phyloP scores from a whole-genome alignment of 768 basidiomycete species.

The Xerocomellus amylosporus region DNA sequence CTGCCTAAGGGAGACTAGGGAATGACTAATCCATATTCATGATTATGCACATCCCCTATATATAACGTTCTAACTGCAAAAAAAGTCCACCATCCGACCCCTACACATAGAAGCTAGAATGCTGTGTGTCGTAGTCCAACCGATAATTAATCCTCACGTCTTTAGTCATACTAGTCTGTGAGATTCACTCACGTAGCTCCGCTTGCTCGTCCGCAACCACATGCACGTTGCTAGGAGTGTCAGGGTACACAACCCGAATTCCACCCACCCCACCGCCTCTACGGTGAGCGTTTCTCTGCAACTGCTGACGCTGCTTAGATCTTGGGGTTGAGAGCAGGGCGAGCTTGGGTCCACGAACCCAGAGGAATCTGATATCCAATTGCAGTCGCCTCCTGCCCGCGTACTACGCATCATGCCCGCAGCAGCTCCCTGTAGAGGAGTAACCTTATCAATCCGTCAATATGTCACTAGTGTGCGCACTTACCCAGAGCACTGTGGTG shows the following conservation, averaged over 20 bases:
- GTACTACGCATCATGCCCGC: conserved; percentile 66
- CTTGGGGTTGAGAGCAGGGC: conserved; percentile 23
- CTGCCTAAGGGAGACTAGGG: no score
- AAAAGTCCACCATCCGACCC: neutral
- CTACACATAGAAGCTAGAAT: conserved; percentile 35
- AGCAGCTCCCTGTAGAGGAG: conserved; percentile 52
- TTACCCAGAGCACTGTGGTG: conserved; percentile 66
- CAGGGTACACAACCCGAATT: conserved; percentile 58
- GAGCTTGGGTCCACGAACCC: conserved; percentile 24
- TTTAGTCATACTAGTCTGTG: conserved; percentile 40
- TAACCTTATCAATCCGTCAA: neutral
- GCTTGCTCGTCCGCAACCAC: conserved; percentile 44
- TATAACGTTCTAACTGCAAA: neutral
- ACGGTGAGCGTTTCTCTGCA: conserved; percentile 74
- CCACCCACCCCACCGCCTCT: conserved; percentile 74
- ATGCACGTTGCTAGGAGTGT: conserved; percentile 55
- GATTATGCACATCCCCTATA: neutral
- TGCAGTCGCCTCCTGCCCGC: conserved; percentile 59
- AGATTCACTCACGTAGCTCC: conserved; percentile 42
- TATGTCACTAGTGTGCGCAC: conserved; percentile 16
- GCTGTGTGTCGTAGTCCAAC: conserved; percentile 22
- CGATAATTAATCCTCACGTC: conserved; percentile 18
- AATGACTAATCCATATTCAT: conserved; percentile 21
- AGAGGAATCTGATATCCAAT: conserved; percentile 41
- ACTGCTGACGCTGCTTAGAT: conserved; percentile 35